phyloP scores from a whole-genome alignment of 176 grass and related monocot species.

The Lolium multiflorum region DNA sequence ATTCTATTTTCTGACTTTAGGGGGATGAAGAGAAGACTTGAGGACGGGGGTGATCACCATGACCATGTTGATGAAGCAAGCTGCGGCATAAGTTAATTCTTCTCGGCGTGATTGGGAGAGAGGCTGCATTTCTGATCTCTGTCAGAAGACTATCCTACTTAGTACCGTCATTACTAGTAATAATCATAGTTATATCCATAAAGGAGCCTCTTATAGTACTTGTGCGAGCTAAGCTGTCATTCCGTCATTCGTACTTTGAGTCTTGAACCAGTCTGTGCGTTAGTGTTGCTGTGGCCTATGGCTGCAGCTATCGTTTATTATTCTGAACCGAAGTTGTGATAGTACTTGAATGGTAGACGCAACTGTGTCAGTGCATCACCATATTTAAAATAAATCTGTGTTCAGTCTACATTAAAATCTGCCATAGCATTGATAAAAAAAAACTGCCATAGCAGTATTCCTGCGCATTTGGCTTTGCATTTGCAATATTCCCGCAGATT shows the following conservation, averaged over 20 bases:
- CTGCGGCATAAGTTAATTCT: neutral
- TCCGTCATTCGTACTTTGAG: too few relatives aligned
- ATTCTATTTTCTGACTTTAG: neutral
- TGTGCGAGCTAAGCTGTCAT: too few relatives aligned
- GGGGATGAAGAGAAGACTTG: constrained; percentile 6
- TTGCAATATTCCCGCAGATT: too few relatives aligned
- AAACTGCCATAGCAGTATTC: neutral
- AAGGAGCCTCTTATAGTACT: neutral
- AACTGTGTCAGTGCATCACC: neutral
- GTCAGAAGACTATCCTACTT: constrained; percentile 11
- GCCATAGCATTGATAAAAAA: too few relatives aligned
- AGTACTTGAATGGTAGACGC: neutral
- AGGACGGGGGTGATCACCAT: neutral
- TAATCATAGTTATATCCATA: neutral
- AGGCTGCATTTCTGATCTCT: constrained; percentile 10
- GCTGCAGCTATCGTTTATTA: neutral
- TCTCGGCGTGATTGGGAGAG: neutral
- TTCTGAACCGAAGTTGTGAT: neutral
- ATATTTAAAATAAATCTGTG: neutral
- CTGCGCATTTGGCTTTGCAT: neutral
- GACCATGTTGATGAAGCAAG: constrained; percentile 22
- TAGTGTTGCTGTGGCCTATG: neutral
- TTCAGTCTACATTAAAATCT: too few relatives aligned
- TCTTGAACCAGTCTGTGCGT: neutral
- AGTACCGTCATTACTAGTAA: neutral